Evolutionary conservation across 176 grass and related monocot species (phyloP).

Genomic region (Oryza glaberrima): DNA sequence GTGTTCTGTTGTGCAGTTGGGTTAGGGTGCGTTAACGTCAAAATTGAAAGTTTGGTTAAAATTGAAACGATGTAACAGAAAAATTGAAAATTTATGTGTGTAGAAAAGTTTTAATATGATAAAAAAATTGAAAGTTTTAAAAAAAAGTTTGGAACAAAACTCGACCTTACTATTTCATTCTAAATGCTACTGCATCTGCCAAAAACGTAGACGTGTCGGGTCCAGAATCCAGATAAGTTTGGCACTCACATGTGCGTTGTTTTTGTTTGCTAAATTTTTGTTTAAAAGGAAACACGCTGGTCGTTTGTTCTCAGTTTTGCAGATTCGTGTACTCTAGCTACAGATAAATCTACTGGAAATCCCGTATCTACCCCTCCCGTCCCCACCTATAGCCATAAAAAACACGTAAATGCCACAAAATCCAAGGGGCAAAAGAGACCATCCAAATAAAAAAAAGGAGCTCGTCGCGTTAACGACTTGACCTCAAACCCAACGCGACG

Average conservation of each 20-base stretch:
- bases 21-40: too few species aligned
- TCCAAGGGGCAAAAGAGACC: constrained; percentile 3
- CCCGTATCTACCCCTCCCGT: neutral
- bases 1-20: too few species aligned
- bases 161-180: neutral
- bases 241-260: neutral
- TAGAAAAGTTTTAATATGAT: too few species aligned
- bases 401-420: neutral
- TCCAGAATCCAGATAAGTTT: neutral
- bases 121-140: too few species aligned
- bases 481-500: neutral
- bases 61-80: too few species aligned
- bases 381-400: neutral
- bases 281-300: neutral
- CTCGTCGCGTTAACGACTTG: neutral
- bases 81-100: too few species aligned
- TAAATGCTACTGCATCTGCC: neutral
- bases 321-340: neutral
- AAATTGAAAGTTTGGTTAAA: too few species aligned
- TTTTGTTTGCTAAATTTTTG: neutral
- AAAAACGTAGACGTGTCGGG: neutral
- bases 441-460: neutral
- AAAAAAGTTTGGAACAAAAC: too few species aligned
- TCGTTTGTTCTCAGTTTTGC: neutral
- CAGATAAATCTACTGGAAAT: neutral